A percentile compares a stretch with the other conserved stretches of the same genome.
These are phyloP conservation scores for Botrytis cinerea DNA, from an alignment of 2,329 filamentous ascomycete species.

Conservation along the genomic window DNA sequence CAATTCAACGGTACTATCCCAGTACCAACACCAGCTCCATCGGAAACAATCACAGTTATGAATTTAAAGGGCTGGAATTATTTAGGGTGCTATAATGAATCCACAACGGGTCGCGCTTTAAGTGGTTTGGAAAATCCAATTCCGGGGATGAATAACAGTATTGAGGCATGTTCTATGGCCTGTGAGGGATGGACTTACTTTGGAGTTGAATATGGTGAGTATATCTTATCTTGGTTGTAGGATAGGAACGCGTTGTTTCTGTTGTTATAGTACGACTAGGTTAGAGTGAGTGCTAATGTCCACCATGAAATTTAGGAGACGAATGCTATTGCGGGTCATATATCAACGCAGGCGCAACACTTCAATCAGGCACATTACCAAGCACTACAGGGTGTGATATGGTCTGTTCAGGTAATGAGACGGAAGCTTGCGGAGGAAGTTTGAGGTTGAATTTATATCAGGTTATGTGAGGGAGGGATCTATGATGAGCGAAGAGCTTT, in stretches of 20 bases:
- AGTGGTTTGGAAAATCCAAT: slow-evolving; percentile 21
- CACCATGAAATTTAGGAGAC: neutral
- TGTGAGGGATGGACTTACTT: slow-evolving; percentile 42
- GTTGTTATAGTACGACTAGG: neutral
- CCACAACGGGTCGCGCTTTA: slow-evolving; percentile 28
- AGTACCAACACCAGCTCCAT: slow-evolving; percentile 20
- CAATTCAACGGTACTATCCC: slow-evolving; percentile 23
- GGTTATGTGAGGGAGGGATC: neutral
- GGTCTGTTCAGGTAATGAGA: neutral
- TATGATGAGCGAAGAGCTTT: neutral
- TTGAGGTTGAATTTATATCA: slow-evolving; percentile 15
- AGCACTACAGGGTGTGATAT: neutral
- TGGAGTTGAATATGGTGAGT: slow-evolving; percentile 44
- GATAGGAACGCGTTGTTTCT: neutral
- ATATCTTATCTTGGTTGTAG: neutral
- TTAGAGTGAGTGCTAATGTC: neutral
- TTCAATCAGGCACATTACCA: neutral
- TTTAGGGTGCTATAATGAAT: slow-evolving; percentile 33
- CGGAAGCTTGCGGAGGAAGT: slow-evolving; percentile 6
- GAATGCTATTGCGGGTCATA: slow-evolving; percentile 10
- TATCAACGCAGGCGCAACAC: neutral
- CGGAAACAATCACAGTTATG: slow-evolving; percentile 29
- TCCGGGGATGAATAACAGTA: slow-evolving; percentile 32
- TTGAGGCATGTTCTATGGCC: slow-evolving; percentile 35
- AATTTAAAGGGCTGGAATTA: slow-evolving; percentile 24